phyloP scores from a whole-genome alignment of 306 rosid genomes.

The Morella rubra region DNA sequence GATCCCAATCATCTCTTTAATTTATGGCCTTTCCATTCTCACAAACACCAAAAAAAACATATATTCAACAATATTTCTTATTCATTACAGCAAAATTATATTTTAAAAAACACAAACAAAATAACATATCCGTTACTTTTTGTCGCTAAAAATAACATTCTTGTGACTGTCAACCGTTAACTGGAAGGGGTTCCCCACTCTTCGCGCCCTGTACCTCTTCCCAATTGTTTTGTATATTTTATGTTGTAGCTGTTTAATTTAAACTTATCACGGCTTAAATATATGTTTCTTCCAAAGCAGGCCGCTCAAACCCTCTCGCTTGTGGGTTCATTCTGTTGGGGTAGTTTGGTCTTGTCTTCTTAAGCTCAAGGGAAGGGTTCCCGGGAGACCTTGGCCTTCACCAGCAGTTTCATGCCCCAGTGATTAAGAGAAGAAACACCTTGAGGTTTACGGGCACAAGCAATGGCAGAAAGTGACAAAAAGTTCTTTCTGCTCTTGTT shows the following conservation, averaged over 20 bases:
- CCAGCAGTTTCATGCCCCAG: neutral
- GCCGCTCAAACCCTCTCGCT: neutral
- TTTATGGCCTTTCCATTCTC: too few relatives aligned
- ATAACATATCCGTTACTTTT: neutral
- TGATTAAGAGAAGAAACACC: neutral
- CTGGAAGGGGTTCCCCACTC: conserved; percentile 21
- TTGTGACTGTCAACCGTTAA: conserved; percentile 10
- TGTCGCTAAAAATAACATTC: conserved; percentile 8
- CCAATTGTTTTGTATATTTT: neutral
- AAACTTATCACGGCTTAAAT: conserved; percentile 11
- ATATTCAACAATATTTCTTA: too few relatives aligned
- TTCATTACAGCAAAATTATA: too few relatives aligned
- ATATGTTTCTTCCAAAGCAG: neutral
- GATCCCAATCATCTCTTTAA: too few relatives aligned
- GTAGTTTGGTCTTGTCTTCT: conserved; percentile 5
- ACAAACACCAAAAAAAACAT: too few relatives aligned
- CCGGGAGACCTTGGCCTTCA: neutral
- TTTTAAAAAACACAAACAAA: too few relatives aligned
- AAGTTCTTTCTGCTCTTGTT: conserved; percentile 16
- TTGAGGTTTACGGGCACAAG: neutral
- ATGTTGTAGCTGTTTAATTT: neutral
- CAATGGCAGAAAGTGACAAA: conserved; percentile 1
- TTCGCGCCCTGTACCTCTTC: conserved; percentile 21
- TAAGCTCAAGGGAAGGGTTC: neutral
- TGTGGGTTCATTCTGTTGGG: conserved; percentile 15